Evolutionary conservation across 108 stramenopile species (phyloP).

Genomic region (Licmophora abbreviata): DNA sequence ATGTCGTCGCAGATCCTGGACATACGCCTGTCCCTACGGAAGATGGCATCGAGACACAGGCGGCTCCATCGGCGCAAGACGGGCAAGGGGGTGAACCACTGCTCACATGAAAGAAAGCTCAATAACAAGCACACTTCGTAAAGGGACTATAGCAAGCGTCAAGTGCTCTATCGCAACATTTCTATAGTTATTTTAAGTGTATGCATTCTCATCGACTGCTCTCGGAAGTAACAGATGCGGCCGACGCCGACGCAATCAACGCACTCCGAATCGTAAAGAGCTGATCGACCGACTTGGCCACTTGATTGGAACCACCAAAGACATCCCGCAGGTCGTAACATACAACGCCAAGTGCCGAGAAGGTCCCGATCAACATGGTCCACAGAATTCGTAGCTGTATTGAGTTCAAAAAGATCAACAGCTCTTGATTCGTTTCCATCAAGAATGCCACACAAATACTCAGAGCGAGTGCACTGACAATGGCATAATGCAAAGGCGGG

Average conservation of each 20-base stretch:
- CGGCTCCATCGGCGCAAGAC: too few relatives aligned
- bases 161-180: too few relatives aligned
- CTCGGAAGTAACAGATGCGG: too few relatives aligned
- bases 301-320: conserved; percentile 12
- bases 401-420: conserved; percentile 21
- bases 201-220: too few relatives aligned
- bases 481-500: conserved; percentile 19
- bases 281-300: conserved; percentile 44
- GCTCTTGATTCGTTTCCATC: conserved; percentile 28
- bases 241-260: too few relatives aligned
- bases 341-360: conserved; percentile 11
- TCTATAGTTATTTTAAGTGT: too few relatives aligned
- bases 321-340: conserved; percentile 9
- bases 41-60: too few relatives aligned
- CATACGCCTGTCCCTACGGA: too few relatives aligned
- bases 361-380: conserved; percentile 11
- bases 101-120: too few relatives aligned
- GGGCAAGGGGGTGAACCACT: too few relatives aligned
- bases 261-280: conserved; percentile 54
- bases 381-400: conserved; percentile 10
- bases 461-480: conserved; percentile 18
- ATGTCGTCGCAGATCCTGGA: background rate
- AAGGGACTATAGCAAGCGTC: too few relatives aligned
- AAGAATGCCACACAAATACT: conserved; percentile 26
- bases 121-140: too few relatives aligned